Base-by-base conservation (phyloP, 2,329 filamentous ascomycete species). In the Amauroascus verrucosus region DNA sequence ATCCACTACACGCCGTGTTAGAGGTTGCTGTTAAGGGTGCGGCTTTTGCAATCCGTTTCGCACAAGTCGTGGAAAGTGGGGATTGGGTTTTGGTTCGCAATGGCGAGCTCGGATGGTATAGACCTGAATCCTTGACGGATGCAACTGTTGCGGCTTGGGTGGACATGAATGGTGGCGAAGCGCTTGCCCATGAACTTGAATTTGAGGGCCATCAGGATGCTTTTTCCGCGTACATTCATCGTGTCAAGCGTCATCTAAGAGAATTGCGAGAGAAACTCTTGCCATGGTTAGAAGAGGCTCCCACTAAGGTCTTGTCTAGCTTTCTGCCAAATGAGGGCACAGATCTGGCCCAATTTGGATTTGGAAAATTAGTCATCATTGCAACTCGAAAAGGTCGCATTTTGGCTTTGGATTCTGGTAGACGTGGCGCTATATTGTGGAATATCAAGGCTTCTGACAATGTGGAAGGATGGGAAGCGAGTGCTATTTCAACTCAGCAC, bases 71-170 rank as follows among this genome's bases (percentile, higher is more conserved):
- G 70, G 67, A 75, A 32, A 77, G 77, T 45, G 78, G 81, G 68
- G 86, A 95, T 62, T 96, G 90, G 88, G 75, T 84, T 22, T 74
- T 97, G 49, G 75, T 95, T 43, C 84, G 86, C 54, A 95, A 96
- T 64, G 89, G 90, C 13, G 84, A 85, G 54, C 64, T 82, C 6
- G 81, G 81, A 37, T 98, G 93, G 93, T 79, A 79, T 43, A 82
- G 93, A 22, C 81, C 83, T 7, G 93, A 98, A 68, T 85, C 86
- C 3, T 73, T 98, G 49, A 83, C 85, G n/a, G 84, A 83, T 43
- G 82, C 82, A n/a, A 77, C 88, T 24, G 83, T 87, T 51, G 90
- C 88, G 35, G 80, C 81, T 9, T 95, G 88, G 79, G 86, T 85
- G 0, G 86, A 91, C 48, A 78, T 88, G 5, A 83, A 84, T 11